Evolutionary conservation across 2,329 filamentous ascomycete species (phyloP).

Genomic region (Colletotrichum tamarilloi): DNA sequence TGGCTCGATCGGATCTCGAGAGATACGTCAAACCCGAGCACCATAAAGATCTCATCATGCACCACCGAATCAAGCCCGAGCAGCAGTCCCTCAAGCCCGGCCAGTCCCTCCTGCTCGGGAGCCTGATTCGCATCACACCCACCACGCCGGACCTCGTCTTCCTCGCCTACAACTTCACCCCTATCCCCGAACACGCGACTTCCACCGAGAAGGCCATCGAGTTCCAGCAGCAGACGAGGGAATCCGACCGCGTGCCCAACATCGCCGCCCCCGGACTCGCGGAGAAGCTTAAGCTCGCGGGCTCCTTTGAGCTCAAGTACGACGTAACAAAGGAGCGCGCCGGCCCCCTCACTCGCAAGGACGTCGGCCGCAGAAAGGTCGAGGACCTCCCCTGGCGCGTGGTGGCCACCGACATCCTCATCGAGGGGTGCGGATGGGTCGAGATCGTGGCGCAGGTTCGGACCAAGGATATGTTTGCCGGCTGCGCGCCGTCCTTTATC

Average conservation of each 20-base stretch:
- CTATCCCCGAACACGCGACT: constrained; percentile 80
- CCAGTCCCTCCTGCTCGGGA: constrained; percentile 85
- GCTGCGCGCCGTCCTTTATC: constrained; percentile 38
- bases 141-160: constrained; percentile 72
- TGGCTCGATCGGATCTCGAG: constrained; percentile 80
- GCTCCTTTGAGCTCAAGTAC: constrained; percentile 78
- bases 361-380: constrained; percentile 71
- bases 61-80: constrained; percentile 76
- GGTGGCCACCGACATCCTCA: constrained; percentile 83
- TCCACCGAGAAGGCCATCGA: constrained; percentile 81
- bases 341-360: constrained; percentile 75
- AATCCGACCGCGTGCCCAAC: constrained; percentile 67
- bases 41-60: constrained; percentile 81
- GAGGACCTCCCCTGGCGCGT: constrained; percentile 83
- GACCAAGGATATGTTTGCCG: constrained; percentile 57
- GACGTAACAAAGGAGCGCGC: constrained; percentile 86
- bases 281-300: constrained; percentile 74
- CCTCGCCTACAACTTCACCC: constrained; percentile 88
- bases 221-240: constrained; percentile 73
- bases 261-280: constrained; percentile 71
- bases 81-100: constrained; percentile 79
- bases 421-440: constrained; percentile 94
- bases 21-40: constrained; percentile 75
- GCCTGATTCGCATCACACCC: constrained; percentile 89
- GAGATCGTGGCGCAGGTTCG: constrained; percentile 88